Conservation (phyloP, 1,139 yeast species). For the Hanseniaspora sp. region DNA sequence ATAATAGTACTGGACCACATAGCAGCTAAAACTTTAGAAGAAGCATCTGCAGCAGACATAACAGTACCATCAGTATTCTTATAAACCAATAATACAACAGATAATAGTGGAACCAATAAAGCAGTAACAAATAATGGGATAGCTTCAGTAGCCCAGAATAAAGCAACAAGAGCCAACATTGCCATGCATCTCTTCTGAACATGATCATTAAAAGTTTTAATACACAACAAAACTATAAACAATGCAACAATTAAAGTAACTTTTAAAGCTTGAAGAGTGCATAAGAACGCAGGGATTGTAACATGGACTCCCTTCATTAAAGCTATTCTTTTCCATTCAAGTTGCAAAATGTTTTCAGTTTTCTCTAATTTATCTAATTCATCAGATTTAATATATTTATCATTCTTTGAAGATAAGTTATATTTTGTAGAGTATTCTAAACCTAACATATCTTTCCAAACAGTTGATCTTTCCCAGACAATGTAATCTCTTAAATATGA, state of each 20-base stretch:
- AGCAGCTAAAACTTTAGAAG: constrained; percentile 43
- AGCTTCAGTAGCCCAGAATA: constrained; percentile 65
- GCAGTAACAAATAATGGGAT: constrained; percentile 62
- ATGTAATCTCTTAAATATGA: constrained; percentile 59
- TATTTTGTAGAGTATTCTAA: constrained; percentile 38
- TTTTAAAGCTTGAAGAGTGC: constrained; percentile 35
- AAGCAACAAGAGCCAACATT: constrained; percentile 54
- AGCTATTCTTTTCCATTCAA: constrained; percentile 28
- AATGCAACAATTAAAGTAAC: constrained; percentile 36
- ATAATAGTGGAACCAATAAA: constrained; percentile 46
- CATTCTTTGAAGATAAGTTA: constrained; percentile 16
- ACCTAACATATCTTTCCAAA: constrained; percentile 63
- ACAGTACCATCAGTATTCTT: constrained; percentile 45
- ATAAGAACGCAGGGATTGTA: constrained; percentile 33
- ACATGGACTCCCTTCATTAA: constrained; percentile 28
- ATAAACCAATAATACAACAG: constrained; percentile 45
- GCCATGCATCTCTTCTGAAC: constrained; percentile 61
- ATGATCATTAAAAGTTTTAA: constrained; percentile 47
- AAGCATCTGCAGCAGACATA: constrained; percentile 44
- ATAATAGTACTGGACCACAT: constrained; percentile 72
- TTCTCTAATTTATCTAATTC: constrained; percentile 21
- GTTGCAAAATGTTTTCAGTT: constrained; percentile 17
- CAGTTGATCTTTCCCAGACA: constrained; percentile 65
- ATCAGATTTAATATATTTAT: constrained; percentile 24
- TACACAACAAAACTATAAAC: constrained; percentile 40